A percentile compares a stretch with the other conserved stretches of the same genome.
Conservation (phyloP, 169 alveolate genomes). For the Theileria annulata region DNA sequence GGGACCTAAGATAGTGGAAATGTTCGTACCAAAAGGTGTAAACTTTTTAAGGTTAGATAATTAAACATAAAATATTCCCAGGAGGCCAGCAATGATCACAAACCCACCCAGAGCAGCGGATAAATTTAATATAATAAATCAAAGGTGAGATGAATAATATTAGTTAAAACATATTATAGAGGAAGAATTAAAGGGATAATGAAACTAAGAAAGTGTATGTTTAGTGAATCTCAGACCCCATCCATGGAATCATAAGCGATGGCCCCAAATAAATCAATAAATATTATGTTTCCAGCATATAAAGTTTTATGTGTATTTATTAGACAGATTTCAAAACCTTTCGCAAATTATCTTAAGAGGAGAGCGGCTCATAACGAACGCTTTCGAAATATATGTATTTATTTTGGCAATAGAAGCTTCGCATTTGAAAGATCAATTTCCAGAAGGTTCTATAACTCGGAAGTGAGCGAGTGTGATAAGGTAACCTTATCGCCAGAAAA, state of each 20-base stretch:
- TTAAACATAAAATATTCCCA: neutral
- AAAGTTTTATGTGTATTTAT: slow-evolving; percentile 73
- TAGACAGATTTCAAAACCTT: slow-evolving; percentile 78
- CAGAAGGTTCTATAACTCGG: slow-evolving; percentile 69
- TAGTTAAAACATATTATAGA: slow-evolving; percentile 5
- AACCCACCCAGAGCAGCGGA: slow-evolving; percentile 24
- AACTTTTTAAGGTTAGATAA: slow-evolving; percentile 55
- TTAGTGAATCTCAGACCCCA: slow-evolving; percentile 1
- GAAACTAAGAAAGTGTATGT: slow-evolving; percentile 44
- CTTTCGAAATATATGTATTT: slow-evolving; percentile 72
- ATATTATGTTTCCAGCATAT: slow-evolving; percentile 74
- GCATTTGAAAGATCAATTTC: slow-evolving; percentile 76
- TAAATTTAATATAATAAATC: slow-evolving; percentile 13
- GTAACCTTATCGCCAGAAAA: slow-evolving; percentile 68
- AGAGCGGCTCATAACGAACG: slow-evolving; percentile 71
- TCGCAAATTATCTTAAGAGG: slow-evolving; percentile 73
- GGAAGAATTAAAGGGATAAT: slow-evolving; percentile 45
- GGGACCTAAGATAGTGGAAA: slow-evolving; percentile 75
- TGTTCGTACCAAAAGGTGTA: slow-evolving; percentile 77
- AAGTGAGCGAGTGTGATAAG: slow-evolving; percentile 52
- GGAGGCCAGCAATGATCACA: slow-evolving; percentile 63
- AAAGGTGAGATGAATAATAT: slow-evolving; percentile 19
- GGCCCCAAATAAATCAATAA: neutral
- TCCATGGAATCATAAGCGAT: neutral
- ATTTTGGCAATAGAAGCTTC: slow-evolving; percentile 72